These are phyloP conservation scores for Nannochloris sp. DNA, from an alignment of 139 green algal genomes.

Conservation along the genomic window DNA sequence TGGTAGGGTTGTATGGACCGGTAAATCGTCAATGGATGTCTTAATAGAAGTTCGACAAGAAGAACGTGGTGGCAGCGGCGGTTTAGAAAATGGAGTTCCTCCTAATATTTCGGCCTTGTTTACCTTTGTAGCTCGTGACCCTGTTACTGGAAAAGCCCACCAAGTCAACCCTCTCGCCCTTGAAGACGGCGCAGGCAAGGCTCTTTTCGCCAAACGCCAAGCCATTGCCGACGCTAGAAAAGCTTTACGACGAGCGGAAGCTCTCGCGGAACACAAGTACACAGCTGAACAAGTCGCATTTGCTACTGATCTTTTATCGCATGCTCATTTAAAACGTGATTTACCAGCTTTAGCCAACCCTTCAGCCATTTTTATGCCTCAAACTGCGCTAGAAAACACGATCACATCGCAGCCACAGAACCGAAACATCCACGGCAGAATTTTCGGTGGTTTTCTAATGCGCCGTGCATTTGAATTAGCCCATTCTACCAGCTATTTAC, in stretches of 20 bases:
- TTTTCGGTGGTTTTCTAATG: conserved; percentile 88
- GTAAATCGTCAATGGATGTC: conserved; percentile 66
- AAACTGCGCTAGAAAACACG: conserved; percentile 55
- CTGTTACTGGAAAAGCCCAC: conserved; percentile 31
- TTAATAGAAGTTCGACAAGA: conserved; percentile 42
- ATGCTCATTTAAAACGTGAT: conserved; percentile 16
- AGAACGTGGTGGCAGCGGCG: too few species aligned
- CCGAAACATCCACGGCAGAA: conserved; percentile 60
- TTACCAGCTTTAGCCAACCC: conserved; percentile 43
- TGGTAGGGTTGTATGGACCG: conserved; percentile 71
- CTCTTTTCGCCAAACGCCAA: conserved; percentile 38
- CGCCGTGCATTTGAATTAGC: conserved; percentile 78
- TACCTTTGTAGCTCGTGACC: conserved; percentile 74
- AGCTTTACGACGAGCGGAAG: not conserved
- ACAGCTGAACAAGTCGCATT: not conserved
- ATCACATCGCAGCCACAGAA: conserved; percentile 80
- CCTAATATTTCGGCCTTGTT: conserved; percentile 11
- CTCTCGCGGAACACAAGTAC: not conserved
- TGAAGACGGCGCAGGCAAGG: conserved; percentile 21
- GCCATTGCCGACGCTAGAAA: conserved; percentile 35
- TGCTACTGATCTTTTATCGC: not conserved
- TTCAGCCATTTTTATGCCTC: conserved; percentile 37
- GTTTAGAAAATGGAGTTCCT: too few species aligned
- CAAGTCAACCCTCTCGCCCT: conserved; percentile 48
- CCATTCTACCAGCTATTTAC: conserved; percentile 72